These are phyloP conservation scores for Suillus brevipes DNA, from an alignment of 768 basidiomycete species.

Conservation along the genomic window DNA sequence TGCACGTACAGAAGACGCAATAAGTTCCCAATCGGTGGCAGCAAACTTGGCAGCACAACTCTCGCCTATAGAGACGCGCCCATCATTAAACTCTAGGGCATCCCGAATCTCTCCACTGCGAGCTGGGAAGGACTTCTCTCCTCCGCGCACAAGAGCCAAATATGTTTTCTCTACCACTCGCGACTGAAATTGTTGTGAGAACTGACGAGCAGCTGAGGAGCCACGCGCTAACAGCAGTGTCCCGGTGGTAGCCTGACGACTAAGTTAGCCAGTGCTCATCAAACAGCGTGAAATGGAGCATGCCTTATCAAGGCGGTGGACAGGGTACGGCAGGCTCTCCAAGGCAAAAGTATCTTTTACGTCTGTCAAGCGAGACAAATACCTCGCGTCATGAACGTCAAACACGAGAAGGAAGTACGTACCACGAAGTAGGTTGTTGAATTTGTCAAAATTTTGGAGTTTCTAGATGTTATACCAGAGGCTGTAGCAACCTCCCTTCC, in stretches of 20 bases:
- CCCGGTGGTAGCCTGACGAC: conserved; percentile 59
- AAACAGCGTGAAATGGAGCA: conserved; percentile 7
- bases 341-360: conserved; percentile 33
- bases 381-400: conserved; percentile 1
- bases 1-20: conserved; percentile 56
- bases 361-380: conserved; percentile 21
- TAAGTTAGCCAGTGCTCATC: conserved; percentile 1
- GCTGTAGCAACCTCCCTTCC: conserved; percentile 11
- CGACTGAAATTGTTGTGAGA: conserved; percentile 55
- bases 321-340: conserved; percentile 41
- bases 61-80: conserved; percentile 40
- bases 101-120: conserved; percentile 44
- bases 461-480: conserved; percentile 5
- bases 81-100: conserved; percentile 43
- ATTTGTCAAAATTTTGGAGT: conserved; percentile 29
- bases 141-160: conserved; percentile 62
- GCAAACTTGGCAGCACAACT: conserved; percentile 36
- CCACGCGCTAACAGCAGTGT: conserved; percentile 56
- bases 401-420: conserved; percentile 17
- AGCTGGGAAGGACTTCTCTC: conserved; percentile 43
- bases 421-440: conserved; percentile 40
- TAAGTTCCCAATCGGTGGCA: conserved; percentile 53
- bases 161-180: conserved; percentile 57
- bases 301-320: conserved; percentile 72
- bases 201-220: conserved; percentile 40